phyloP scores from a whole-genome alignment of 352 stramenopile species.

The Phytophthora citricola region DNA sequence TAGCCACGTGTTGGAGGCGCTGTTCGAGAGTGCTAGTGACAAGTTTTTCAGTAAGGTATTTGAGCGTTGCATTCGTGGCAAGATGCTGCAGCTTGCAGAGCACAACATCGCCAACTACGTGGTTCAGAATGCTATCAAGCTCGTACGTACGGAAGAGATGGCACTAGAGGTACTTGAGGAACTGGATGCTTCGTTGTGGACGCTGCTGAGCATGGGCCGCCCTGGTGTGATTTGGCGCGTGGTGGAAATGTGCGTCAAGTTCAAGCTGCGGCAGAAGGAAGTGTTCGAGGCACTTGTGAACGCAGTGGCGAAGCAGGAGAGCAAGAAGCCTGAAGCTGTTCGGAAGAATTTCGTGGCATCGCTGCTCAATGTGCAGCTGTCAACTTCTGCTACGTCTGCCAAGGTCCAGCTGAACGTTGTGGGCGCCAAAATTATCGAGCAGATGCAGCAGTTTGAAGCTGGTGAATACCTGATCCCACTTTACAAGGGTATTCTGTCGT shows the following conservation, averaged over 20 bases:
- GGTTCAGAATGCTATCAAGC: slow-evolving; percentile 75
- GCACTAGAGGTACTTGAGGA: slow-evolving; percentile 65
- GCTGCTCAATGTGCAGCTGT: slow-evolving; percentile 70
- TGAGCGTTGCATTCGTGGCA: slow-evolving; percentile 61
- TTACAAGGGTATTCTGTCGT: slow-evolving; percentile 66
- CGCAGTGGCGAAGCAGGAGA: slow-evolving; percentile 78
- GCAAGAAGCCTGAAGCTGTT: slow-evolving; percentile 77
- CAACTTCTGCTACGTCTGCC: slow-evolving; percentile 50
- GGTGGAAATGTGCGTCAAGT: slow-evolving; percentile 75
- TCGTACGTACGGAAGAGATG: slow-evolving; percentile 49
- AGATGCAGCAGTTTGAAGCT: slow-evolving; percentile 72
- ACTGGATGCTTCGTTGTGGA: slow-evolving; percentile 68
- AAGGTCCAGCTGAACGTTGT: slow-evolving; percentile 83
- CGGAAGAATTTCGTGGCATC: slow-evolving; percentile 71
- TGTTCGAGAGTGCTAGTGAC: slow-evolving; percentile 66
- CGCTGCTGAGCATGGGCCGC: slow-evolving; percentile 71
- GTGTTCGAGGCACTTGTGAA: slow-evolving; percentile 63
- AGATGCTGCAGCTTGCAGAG: slow-evolving; percentile 74
- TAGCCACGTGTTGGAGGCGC: slow-evolving; percentile 77
- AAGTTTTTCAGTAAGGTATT: slow-evolving; percentile 76
- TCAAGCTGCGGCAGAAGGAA: slow-evolving; percentile 56
- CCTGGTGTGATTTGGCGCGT: slow-evolving; percentile 82
- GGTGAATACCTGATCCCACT: slow-evolving; percentile 53
- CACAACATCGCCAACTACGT: slow-evolving; percentile 87
- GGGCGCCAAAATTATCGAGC: slow-evolving; percentile 76